Percentiles rank a stretch among this genome's conserved stretches.
Evolutionary conservation across 78 protist genomes (phyloP).

Genomic region (Anaeramoeba flamelloides): DNA sequence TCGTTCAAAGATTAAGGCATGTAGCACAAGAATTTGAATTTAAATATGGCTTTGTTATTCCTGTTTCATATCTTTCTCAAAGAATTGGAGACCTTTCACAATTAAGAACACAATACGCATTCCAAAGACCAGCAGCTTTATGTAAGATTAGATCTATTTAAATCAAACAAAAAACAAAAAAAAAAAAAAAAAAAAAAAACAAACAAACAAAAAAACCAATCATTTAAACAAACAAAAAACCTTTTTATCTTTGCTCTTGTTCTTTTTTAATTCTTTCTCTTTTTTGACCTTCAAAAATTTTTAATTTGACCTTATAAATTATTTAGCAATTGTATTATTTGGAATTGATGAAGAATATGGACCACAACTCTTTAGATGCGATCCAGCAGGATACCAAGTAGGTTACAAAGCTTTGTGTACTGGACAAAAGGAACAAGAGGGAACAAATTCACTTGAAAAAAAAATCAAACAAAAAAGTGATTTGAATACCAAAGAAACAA

Average conservation of each 20-base stretch:
- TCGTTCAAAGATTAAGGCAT: slow-evolving; percentile 56
- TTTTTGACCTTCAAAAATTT: slow-evolving; percentile 4
- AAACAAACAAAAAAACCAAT: too few species aligned
- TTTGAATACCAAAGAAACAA: slow-evolving; percentile 46
- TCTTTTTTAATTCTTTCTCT: background rate
- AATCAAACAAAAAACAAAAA: too few species aligned
- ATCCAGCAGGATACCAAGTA: slow-evolving; percentile 96
- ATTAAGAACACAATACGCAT: slow-evolving; percentile 71
- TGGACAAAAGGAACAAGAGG: slow-evolving; percentile 83
- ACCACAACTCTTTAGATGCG: slow-evolving; percentile 60
- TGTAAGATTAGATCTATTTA: background rate
- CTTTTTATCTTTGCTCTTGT: background rate
- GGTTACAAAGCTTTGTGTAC: slow-evolving; percentile 65
- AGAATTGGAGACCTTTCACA: slow-evolving; percentile 77
- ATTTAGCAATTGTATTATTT: slow-evolving; percentile 49
- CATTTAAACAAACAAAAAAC: too few species aligned
- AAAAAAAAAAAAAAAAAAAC: too few species aligned
- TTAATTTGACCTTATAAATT: background rate
- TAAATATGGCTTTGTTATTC: slow-evolving; percentile 27
- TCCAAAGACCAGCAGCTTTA: slow-evolving; percentile 68
- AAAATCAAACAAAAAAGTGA: slow-evolving; percentile 53
- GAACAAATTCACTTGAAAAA: slow-evolving; percentile 81
- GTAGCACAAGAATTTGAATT: slow-evolving; percentile 71
- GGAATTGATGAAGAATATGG: slow-evolving; percentile 77
- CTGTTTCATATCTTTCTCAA: slow-evolving; percentile 59